phyloP scores from a whole-genome alignment of 805 yeast species.

The Torulaspora gathmanii region DNA sequence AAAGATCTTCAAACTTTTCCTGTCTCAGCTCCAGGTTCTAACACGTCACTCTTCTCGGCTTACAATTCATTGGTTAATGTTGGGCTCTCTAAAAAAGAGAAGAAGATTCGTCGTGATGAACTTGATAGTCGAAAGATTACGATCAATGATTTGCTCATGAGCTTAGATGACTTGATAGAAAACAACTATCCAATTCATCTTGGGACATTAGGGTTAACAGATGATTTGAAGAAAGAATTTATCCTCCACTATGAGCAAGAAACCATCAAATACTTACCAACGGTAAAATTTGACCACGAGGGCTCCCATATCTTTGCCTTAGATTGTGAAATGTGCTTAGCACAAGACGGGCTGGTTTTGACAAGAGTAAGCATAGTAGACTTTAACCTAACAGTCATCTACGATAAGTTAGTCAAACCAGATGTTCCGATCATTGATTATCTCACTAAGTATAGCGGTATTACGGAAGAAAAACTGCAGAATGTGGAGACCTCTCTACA shows the following conservation, averaged over 20 bases:
- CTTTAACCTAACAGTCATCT: slow-evolving; percentile 52
- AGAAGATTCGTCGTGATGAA: slow-evolving; percentile 36
- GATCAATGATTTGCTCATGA: slow-evolving; percentile 51
- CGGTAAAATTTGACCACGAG: slow-evolving; percentile 48
- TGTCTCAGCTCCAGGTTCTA: slow-evolving; percentile 61
- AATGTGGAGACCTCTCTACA: slow-evolving; percentile 57
- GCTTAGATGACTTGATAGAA: slow-evolving; percentile 43
- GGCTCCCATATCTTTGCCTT: slow-evolving; percentile 68
- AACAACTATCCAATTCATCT: slow-evolving; percentile 63
- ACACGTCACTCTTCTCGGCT: slow-evolving; percentile 50
- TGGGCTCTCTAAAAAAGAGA: slow-evolving; percentile 56
- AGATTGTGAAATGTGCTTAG: slow-evolving; percentile 90
- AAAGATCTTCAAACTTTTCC: slow-evolving; percentile 39
- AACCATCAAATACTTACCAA: slow-evolving; percentile 46
- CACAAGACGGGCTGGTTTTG: slow-evolving; percentile 58
- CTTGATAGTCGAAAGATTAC: slow-evolving; percentile 36
- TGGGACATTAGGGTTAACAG: slow-evolving; percentile 20
- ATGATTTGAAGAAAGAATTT: slow-evolving; percentile 8
- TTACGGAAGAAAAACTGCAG: slow-evolving; percentile 61
- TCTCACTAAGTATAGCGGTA: slow-evolving; percentile 80
- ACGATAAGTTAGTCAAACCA: slow-evolving; percentile 79
- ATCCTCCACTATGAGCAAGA: slow-evolving; percentile 13
- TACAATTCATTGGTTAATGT: slow-evolving; percentile 51
- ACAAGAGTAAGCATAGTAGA: slow-evolving; percentile 76
- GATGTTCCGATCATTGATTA: slow-evolving; percentile 69